A percentile compares a stretch with the other conserved stretches of the same genome.
Evolutionary conservation across 352 stramenopile genomes (phyloP).

Genomic region (Phytophthora tentaculata): DNA sequence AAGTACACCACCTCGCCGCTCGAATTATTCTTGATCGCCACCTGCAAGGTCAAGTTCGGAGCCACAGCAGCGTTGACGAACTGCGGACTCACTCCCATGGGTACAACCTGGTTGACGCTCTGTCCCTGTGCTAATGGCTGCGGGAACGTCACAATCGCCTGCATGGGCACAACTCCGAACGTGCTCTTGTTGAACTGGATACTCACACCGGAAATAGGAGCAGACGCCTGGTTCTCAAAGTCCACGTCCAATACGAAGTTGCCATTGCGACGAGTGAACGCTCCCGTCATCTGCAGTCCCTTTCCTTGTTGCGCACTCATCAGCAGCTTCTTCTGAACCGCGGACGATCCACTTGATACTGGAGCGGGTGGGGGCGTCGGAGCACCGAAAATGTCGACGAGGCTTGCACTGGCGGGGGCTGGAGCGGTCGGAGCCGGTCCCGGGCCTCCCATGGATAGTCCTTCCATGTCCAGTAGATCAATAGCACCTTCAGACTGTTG

Average conservation of each 20-base stretch:
- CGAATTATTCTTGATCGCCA: constrained; percentile 98
- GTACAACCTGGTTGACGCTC: constrained; percentile 69
- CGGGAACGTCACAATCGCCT: constrained; percentile 89
- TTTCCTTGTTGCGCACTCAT: constrained; percentile 87
- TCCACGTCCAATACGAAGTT: constrained; percentile 81
- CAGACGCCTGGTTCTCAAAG: constrained; percentile 89
- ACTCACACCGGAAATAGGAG: constrained; percentile 90
- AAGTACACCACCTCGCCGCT: constrained; percentile 96
- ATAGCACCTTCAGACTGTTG: constrained; percentile 46
- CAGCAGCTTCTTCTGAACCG: constrained; percentile 71
- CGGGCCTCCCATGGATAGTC: constrained; percentile 77
- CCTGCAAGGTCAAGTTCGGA: constrained; percentile 90
- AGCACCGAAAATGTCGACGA: constrained; percentile 89
- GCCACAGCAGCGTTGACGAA: constrained; percentile 80
- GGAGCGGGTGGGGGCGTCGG: constrained; percentile 43
- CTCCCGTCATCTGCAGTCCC: constrained; percentile 89
- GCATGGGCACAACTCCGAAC: constrained; percentile 94
- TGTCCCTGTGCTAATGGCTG: constrained; percentile 75
- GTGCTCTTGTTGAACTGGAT: constrained; percentile 99
- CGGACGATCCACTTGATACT: constrained; percentile 24
- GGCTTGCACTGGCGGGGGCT: constrained; percentile 43
- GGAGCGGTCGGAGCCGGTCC: constrained; percentile 46
- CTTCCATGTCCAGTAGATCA: constrained; percentile 87
- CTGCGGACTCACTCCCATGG: constrained; percentile 81
- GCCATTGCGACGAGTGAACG: constrained; percentile 64